Percentiles rank a stretch among this genome's conserved stretches.
Conservation (phyloP, 2,329 filamentous ascomycete species). For the Volutella citrinella region DNA sequence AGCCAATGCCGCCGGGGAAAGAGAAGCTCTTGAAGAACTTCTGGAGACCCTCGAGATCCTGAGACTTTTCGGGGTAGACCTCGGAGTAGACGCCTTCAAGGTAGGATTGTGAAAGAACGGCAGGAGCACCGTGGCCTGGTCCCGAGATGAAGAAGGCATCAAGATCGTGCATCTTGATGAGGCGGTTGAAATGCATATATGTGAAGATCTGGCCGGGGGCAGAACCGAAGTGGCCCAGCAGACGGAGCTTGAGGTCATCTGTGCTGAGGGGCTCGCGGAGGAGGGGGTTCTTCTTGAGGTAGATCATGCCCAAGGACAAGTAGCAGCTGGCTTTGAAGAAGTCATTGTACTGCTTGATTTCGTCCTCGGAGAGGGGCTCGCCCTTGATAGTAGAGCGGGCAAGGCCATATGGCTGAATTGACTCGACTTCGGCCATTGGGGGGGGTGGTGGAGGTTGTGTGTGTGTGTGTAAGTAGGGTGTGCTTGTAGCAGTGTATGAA, state of each 20-base stretch:
- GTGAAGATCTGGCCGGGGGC: slow-evolving; percentile 80
- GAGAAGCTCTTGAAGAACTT: slow-evolving; percentile 82
- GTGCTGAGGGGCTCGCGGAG: slow-evolving; percentile 65
- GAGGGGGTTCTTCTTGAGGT: slow-evolving; percentile 70
- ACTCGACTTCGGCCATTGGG: slow-evolving; percentile 44
- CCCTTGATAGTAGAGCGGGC: slow-evolving; percentile 64
- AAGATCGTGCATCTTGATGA: slow-evolving; percentile 77
- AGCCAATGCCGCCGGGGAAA: slow-evolving; percentile 75
- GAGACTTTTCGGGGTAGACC: slow-evolving; percentile 71
- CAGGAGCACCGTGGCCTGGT: slow-evolving; percentile 75
- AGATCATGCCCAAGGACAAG: slow-evolving; percentile 77
- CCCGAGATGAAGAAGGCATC: slow-evolving; percentile 72
- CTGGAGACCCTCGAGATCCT: slow-evolving; percentile 66
- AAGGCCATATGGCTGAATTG: slow-evolving; percentile 61
- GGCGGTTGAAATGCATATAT: slow-evolving; percentile 77
- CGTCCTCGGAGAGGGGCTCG: slow-evolving; percentile 60
- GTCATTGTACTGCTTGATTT: slow-evolving; percentile 65
- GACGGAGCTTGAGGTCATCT: slow-evolving; percentile 69
- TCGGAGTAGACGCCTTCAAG: slow-evolving; percentile 76
- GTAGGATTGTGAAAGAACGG: slow-evolving; percentile 72
- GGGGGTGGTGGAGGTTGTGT: slow-evolving; percentile 7
- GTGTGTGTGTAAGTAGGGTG: slow-evolving; percentile 7
- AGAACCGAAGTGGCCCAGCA: slow-evolving; percentile 77
- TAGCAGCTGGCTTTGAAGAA: slow-evolving; percentile 76
- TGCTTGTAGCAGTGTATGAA: slow-evolving; percentile 12